Conservation (phyloP, 208 protist species). For the Tetramitus jugosus region DNA sequence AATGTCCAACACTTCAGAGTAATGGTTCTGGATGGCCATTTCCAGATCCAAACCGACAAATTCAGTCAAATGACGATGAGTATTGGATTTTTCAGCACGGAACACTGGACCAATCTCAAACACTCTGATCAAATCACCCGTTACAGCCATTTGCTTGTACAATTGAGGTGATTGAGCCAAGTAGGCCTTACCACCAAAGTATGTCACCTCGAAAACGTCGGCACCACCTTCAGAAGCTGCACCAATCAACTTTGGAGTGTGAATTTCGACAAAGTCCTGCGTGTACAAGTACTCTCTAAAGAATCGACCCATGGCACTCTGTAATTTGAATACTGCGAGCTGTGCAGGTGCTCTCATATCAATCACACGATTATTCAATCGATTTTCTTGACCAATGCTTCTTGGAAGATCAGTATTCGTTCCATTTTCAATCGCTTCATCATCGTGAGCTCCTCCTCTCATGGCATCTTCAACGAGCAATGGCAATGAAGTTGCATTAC, state of each 20-base stretch:
- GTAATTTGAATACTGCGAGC: constrained; percentile 88
- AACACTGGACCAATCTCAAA: constrained; percentile 95
- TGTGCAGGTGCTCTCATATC: constrained; percentile 93
- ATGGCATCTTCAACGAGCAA: constrained; percentile 6
- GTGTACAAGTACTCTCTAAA: constrained; percentile 89
- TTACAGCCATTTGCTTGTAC: constrained; percentile 99
- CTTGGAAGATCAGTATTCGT: background rate
- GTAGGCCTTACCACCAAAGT: constrained; percentile 81
- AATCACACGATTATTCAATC: constrained; percentile 92
- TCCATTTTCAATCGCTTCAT: background rate
- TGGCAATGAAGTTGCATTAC: background rate
- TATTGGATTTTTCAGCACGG: constrained; percentile 97
- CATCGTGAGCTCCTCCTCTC: background rate
- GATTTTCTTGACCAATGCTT: constrained; percentile 28
- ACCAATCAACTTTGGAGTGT: constrained; percentile 98
- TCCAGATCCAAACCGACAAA: constrained; percentile 99
- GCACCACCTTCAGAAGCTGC: constrained; percentile 88
- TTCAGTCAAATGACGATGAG: constrained; percentile 98
- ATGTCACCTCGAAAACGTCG: constrained; percentile 82
- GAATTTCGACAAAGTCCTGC: constrained; percentile 94
- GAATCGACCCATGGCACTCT: constrained; percentile 78
- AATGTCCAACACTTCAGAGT: constrained; percentile 95
- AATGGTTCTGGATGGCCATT: constrained; percentile 98
- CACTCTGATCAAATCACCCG: constrained; percentile 82
- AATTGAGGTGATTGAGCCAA: constrained; percentile 99